A percentile compares a stretch with the other conserved stretches of the same genome.
phyloP scores from a whole-genome alignment of 1,139 yeast genomes.

The Geotrichum citri-aurantii region DNA sequence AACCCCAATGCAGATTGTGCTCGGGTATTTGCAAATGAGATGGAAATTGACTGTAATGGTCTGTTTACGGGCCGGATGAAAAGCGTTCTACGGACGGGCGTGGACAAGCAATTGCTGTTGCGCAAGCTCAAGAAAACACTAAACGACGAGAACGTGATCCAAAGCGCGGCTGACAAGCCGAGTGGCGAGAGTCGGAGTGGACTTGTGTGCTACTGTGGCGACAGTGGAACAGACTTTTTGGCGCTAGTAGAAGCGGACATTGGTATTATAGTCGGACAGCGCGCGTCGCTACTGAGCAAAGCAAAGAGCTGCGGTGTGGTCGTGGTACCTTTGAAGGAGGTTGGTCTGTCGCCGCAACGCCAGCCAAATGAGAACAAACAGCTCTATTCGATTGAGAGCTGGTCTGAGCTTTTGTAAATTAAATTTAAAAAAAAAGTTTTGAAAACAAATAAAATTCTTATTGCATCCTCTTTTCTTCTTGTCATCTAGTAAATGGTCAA shows the following conservation, averaged over 20 bases:
- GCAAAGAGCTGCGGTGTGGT: not conserved
- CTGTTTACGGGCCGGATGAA: constrained; percentile 41
- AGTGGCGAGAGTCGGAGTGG: constrained; percentile 7
- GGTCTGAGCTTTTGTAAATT: not conserved
- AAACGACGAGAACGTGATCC: not conserved
- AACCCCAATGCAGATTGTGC: constrained; percentile 6
- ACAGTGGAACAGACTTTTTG: constrained; percentile 57
- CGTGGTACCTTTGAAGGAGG: constrained; percentile 1
- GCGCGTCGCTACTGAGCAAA: not conserved
- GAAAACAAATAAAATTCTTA: not conserved
- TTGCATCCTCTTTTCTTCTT: too few relatives aligned
- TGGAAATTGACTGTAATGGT: constrained; percentile 39
- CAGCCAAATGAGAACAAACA: not conserved
- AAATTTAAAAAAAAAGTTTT: not conserved
- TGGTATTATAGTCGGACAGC: constrained; percentile 44
- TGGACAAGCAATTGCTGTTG: constrained; percentile 45
- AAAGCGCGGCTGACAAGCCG: not conserved
- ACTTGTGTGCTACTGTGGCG: constrained; percentile 52
- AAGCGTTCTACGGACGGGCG: constrained; percentile 46
- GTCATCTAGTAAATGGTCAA: too few relatives aligned
- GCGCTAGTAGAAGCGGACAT: constrained; percentile 46
- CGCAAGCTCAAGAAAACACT: constrained; percentile 12
- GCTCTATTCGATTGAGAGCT: not conserved
- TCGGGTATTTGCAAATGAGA: constrained; percentile 42
- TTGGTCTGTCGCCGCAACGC: not conserved